Base-by-base conservation (phyloP, 73 alveolate genomes). In the Paramecium octaurelia region DNA sequence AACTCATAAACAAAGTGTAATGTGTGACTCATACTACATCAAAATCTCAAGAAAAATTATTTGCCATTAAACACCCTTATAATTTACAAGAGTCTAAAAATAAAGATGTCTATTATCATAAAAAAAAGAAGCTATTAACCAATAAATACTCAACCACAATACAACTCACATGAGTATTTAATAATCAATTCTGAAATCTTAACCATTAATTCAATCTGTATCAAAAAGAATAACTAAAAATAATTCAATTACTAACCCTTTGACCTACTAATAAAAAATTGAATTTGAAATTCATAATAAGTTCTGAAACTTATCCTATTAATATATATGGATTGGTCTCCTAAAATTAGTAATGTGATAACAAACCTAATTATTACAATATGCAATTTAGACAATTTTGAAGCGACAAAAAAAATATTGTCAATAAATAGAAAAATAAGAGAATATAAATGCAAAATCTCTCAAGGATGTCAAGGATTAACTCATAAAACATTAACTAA, bases 61-160 rank as follows among this genome's bases (percentile, higher is more conserved):
- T 27, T 29, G 84, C 10, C 84, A 29, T 27, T 34, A 64, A 64
- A 64, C 84, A 9, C 8, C 50, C 4, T 64, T 64, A 64, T 64
- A 64, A 64, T 34, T n/a, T n/a, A n/a, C n/a, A 64, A 64, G 50
- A 64, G 14, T 64, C 84, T 34, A 64, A 27, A 64, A 73, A 73
- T 73, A 73, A 73, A 40, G 87, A 73, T 73, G 87, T 73, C 14
- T 73, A 73, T 38, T 73, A 73, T 73, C 87, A 73, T 36, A 73
- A 64, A 0, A 35, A 73, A 36, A 23, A 7, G 59, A 73, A 73
- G 35, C 5, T 20, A 36, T 40, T 36, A 7, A 18, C 38, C 8
- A 73, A 36, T 16, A 73, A 73, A 35, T 40, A 73, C 16, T 73
- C 59, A 29, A 21, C 87, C 6, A 73, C 87, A 36, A 73, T 73